A percentile compares a stretch with the other conserved stretches of the same genome.
phyloP scores from a whole-genome alignment of 768 basidiomycete genomes.

The Suillus bovinus region DNA sequence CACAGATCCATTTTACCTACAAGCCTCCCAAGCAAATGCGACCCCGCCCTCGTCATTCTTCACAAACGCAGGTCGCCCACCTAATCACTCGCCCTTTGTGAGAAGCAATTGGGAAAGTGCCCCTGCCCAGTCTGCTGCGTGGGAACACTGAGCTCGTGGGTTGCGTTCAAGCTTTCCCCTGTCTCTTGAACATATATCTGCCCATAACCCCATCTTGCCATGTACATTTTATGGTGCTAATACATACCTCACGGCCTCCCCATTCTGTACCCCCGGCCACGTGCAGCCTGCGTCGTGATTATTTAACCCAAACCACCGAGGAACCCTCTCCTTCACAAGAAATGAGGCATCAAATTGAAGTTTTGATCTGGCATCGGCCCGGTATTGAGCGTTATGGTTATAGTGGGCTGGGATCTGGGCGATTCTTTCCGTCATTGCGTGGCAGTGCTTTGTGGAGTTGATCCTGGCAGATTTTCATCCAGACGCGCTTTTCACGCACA shows the following conservation, averaged over 20 bases:
- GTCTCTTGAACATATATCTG: not conserved
- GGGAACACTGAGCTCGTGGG: not conserved
- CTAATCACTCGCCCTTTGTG: conserved; percentile 42
- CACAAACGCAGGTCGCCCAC: conserved; percentile 37
- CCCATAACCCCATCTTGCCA: not conserved
- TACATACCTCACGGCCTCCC: not conserved
- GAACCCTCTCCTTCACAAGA: not conserved
- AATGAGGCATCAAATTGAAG: conserved; percentile 3
- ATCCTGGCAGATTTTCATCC: not conserved
- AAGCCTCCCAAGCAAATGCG: conserved; percentile 36
- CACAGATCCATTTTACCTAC: conserved; percentile 52
- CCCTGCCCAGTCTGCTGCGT: not conserved
- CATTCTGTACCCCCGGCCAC: not conserved
- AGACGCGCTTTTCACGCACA: not conserved
- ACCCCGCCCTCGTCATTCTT: conserved; percentile 37
- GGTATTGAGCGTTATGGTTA: not conserved
- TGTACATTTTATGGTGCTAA: conserved; percentile 1
- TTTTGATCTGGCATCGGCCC: not conserved
- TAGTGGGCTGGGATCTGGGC: conserved; percentile 1
- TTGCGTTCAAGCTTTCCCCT: not conserved
- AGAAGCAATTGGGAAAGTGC: conserved; percentile 14
- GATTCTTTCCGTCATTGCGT: not conserved
- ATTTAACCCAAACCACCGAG: conserved; percentile 4
- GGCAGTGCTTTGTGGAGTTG: not conserved
- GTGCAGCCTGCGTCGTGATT: not conserved